Base-by-base conservation (phyloP, 1,284 basidiomycete species). In the Cerioporus squamosus region DNA sequence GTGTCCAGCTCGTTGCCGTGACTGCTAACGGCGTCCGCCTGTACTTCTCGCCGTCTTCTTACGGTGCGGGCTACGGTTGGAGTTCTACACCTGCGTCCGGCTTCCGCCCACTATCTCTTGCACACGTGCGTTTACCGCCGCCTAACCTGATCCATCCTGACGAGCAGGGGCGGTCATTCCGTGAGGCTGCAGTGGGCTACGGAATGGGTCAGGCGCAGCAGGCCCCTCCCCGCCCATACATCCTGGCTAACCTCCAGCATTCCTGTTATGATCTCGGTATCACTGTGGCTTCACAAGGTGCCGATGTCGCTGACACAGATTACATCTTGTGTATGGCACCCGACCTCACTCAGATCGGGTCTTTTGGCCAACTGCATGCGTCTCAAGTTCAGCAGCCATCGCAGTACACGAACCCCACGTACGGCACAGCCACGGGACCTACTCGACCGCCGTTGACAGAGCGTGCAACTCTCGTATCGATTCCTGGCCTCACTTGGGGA, bases 401-500 rank as follows among this genome's bases (percentile, higher is more conserved):
- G 38, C 73, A 80, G 55, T 68, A 75, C 42, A 68, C 72, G 17
- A 70, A 68, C 51, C 63, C 72, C 15, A 51, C 69, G 39, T 83
- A 85, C 60, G 72, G 76, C 23, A 69, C 72, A 36, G 60, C 72
- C 14, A 65, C 77, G 42, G 77, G 75, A 14, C 75, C 80, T 10
- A 81, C 76, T 59, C 82, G 88, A 29, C 84, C 85, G 1, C 85
- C 85, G 10, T 73, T 93, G 43, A 87, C 86, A 4, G 93, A 95
- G 67, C 84, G 91, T 63, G 89, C 91, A 1, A 85, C 88, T 2
- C 70, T 93, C 17, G 76, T 96, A 29, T 80, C 89, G 12, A 88
- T 95, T 57, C 87, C 90, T 33, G 94, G 93, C 2, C 78, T 86
- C 61, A 91, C 93, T 3, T 96, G 93, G 91, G 90, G 88, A 15